Conservation (phyloP, 306 rosid genomes). For the Luffa aegyptiaca region DNA sequence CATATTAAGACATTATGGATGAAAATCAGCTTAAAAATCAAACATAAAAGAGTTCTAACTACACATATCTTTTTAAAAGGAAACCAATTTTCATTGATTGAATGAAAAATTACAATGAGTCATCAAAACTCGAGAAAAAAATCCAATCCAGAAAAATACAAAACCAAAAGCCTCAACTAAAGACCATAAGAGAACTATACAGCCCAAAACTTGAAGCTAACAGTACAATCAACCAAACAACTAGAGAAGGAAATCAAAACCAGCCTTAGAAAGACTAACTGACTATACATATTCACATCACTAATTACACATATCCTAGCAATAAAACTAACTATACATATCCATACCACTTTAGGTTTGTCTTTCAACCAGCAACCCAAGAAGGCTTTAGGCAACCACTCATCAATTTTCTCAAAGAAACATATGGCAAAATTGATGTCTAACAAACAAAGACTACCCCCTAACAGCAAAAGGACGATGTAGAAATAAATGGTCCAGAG, state of each 20-base stretch:
- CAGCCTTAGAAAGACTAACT: background rate
- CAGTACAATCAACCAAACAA: no score
- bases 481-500: background rate
- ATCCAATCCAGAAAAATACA: background rate
- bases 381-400: background rate
- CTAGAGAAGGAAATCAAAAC: background rate
- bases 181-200: background rate
- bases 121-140: background rate
- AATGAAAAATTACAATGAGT: background rate
- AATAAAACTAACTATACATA: background rate
- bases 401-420: background rate
- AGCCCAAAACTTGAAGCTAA: background rate
- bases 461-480: background rate
- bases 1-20: background rate
- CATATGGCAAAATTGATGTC: background rate
- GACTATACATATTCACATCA: no score
- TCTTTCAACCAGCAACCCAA: background rate
- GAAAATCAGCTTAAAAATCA: background rate
- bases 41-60: background rate
- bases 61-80: no score
- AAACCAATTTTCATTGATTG: background rate
- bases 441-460: background rate
- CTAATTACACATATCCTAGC: no score
- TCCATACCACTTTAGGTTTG: background rate
- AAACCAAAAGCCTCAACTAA: background rate